These are phyloP conservation scores for Phytopythium helicoides DNA, from an alignment of 352 stramenopile genomes.

Conservation along the genomic window DNA sequence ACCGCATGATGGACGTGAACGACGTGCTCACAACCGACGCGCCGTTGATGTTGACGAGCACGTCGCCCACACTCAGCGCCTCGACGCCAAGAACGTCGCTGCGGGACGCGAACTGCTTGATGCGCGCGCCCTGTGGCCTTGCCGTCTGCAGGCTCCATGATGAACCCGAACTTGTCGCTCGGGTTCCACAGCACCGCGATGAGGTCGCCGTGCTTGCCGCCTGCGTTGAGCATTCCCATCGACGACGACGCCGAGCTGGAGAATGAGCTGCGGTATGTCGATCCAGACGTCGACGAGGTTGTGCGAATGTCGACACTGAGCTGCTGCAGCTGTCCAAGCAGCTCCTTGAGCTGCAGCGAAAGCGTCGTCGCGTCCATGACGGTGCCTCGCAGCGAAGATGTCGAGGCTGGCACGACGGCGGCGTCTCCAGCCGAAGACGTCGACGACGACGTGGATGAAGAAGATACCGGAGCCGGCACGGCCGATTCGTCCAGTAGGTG, in stretches of 20 bases:
- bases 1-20: slow-evolving; percentile 67
- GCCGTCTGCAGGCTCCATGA: slow-evolving; percentile 38
- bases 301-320: slow-evolving; percentile 68
- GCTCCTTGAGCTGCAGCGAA: slow-evolving; percentile 60
- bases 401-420: not conserved
- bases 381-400: not conserved
- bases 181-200: slow-evolving; percentile 77
- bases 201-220: slow-evolving; percentile 12
- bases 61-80: slow-evolving; percentile 47
- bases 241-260: slow-evolving; percentile 53
- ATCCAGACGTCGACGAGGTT: slow-evolving; percentile 40
- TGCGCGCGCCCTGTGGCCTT: slow-evolving; percentile 54
- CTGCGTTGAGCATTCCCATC: slow-evolving; percentile 8
- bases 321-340: slow-evolving; percentile 69
- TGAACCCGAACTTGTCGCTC: slow-evolving; percentile 67
- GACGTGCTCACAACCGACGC: slow-evolving; percentile 46
- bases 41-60: slow-evolving; percentile 79
- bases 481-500: slow-evolving; percentile 37
- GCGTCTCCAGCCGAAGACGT: not conserved
- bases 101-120: slow-evolving; percentile 62
- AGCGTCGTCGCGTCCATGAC: slow-evolving; percentile 2
- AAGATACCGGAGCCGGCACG: not conserved
- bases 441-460: slow-evolving; percentile 10
- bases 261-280: slow-evolving; percentile 75
- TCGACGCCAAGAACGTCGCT: slow-evolving; percentile 75